Conservation (phyloP, 192 early-diverging fungal genomes). For the Ambispora gerdemannii region DNA sequence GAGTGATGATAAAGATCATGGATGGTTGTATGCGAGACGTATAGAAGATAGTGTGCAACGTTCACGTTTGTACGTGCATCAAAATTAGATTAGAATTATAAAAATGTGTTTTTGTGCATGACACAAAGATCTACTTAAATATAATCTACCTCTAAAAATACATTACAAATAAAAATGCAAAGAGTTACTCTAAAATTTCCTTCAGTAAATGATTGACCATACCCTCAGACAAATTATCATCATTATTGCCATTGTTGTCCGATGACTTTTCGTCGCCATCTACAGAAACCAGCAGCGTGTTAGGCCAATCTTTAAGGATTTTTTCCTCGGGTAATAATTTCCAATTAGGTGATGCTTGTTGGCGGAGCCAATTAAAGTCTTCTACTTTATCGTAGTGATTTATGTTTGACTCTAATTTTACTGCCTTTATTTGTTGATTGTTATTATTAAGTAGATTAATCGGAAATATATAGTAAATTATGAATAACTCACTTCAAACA, state of each 20-base stretch:
- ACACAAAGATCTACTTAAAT: no score
- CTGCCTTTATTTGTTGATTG: constrained; percentile 6
- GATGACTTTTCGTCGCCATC: not conserved
- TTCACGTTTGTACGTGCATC: no score
- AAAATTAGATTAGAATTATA: no score
- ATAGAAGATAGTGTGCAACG: no score
- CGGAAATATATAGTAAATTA: not conserved
- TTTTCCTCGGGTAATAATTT: constrained; percentile 33
- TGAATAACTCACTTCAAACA: constrained; percentile 32
- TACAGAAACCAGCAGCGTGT: not conserved
- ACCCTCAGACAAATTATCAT: not conserved
- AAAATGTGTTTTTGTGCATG: no score
- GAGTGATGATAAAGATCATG: no score
- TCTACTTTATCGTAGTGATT: constrained; percentile 67
- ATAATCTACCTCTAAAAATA: no score
- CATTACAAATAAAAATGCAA: no score
- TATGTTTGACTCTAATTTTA: constrained; percentile 34
- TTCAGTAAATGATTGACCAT: not conserved
- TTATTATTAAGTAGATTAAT: not conserved
- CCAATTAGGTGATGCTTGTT: constrained; percentile 81
- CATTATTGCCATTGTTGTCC: not conserved
- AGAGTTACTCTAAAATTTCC: constrained; percentile 15
- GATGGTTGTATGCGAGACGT: no score
- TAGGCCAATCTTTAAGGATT: constrained; percentile 22
- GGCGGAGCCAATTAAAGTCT: constrained; percentile 89